A percentile compares a stretch with the other conserved stretches of the same genome.
Evolutionary conservation across 129 eudicot species (phyloP).

Genomic region (Calendula officinalis): DNA sequence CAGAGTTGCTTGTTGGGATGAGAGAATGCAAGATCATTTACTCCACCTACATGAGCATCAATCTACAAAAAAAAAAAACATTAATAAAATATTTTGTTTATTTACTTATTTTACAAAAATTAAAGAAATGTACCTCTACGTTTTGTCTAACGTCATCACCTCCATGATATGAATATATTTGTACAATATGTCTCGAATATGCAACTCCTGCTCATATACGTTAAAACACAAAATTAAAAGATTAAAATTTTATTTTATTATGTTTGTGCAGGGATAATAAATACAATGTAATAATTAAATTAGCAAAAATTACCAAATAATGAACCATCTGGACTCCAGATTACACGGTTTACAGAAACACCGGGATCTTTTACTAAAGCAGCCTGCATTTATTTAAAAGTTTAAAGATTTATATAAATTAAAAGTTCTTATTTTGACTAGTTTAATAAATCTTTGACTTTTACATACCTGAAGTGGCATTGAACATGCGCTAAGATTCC

Average conservation of each 20-base stretch:
- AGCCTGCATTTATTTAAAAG: conserved; percentile 45
- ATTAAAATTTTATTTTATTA: background rate
- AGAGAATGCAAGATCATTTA: conserved; percentile 88
- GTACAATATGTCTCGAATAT: conserved; percentile 83
- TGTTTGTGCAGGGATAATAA: conserved; percentile 1
- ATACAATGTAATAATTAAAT: background rate
- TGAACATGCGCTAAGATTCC: conserved; percentile 75
- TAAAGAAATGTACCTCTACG: conserved; percentile 54
- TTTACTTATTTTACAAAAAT: conserved; percentile 2
- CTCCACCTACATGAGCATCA: conserved; percentile 95
- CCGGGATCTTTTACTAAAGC: conserved; percentile 62
- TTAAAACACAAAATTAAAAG: conserved; percentile 4
- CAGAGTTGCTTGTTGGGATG: conserved; percentile 89
- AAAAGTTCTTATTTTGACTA: background rate
- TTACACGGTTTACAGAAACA: conserved; percentile 80
- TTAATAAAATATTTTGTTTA: too few relatives aligned
- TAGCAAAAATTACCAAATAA: conserved; percentile 51
- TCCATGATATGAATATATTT: conserved; percentile 77
- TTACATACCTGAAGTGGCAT: conserved; percentile 57
- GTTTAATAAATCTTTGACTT: background rate
- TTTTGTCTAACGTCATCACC: conserved; percentile 68
- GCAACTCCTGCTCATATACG: conserved; percentile 63
- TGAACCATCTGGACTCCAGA: conserved; percentile 78
- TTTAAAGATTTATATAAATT: background rate
- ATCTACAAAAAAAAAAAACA: conserved; percentile 37